Conservation (phyloP, 805 yeast species). For the Wickerhamomyces canadensis region DNA sequence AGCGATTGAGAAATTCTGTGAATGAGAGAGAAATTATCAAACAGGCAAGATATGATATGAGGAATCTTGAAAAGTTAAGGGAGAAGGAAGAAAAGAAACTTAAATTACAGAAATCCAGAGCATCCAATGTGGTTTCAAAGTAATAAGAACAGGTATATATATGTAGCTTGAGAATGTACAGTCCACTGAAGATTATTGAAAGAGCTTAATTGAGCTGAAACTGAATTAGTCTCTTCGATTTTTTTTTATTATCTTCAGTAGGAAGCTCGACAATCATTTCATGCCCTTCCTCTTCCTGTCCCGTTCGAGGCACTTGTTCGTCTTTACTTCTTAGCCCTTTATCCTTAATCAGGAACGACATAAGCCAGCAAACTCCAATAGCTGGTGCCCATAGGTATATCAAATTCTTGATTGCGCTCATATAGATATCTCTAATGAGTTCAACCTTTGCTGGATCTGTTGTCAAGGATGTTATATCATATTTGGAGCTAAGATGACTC, state of each 20-base stretch:
- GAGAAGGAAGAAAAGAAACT: background rate
- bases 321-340: slow-evolving; percentile 4
- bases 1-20: slow-evolving; percentile 49
- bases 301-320: background rate
- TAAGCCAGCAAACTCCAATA: slow-evolving; percentile 3
- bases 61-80: slow-evolving; percentile 27
- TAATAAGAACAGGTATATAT: too few relatives aligned
- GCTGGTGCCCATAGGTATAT: slow-evolving; percentile 6
- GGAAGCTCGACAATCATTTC: too few relatives aligned
- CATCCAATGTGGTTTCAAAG: too few relatives aligned
- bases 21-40: slow-evolving; percentile 41
- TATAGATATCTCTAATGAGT: slow-evolving; percentile 1
- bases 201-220: too few relatives aligned
- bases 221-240: too few relatives aligned
- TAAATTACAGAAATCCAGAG: too few relatives aligned
- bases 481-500: slow-evolving; percentile 1
- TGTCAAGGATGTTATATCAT: background rate
- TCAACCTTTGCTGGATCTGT: background rate
- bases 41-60: slow-evolving; percentile 41
- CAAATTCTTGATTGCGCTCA: slow-evolving; percentile 2
- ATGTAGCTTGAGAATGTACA: too few relatives aligned
- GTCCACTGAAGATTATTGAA: too few relatives aligned
- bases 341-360: slow-evolving; percentile 5
- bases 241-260: too few relatives aligned
- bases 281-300: background rate